Conservation (phyloP, 108 stramenopile genomes). For the Hondaea fermentalgiana region DNA sequence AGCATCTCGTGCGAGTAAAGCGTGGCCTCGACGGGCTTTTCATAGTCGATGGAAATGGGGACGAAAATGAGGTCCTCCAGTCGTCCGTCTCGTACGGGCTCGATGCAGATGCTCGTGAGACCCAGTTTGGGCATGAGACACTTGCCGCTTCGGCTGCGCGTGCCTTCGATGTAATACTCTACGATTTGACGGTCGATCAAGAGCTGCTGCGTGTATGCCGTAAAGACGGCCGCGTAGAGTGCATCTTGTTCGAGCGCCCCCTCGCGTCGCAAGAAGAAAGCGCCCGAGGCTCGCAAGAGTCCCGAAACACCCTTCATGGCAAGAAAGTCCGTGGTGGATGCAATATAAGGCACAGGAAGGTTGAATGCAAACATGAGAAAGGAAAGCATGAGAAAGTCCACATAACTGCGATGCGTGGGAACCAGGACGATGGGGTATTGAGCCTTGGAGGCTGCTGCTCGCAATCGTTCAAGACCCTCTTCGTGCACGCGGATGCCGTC, state of each 20-base stretch:
- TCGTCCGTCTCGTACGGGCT: not conserved
- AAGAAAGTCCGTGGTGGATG: not conserved
- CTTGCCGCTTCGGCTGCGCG: not conserved
- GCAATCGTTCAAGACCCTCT: not conserved
- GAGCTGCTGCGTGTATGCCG: not conserved
- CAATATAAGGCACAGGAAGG: not conserved
- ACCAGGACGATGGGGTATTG: not conserved
- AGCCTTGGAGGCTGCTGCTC: not conserved
- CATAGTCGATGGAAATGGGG: slow-evolving; percentile 10
- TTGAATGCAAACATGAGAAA: slow-evolving; percentile 5
- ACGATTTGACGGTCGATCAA: not conserved
- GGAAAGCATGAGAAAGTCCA: slow-evolving; percentile 2
- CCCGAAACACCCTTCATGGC: not conserved
- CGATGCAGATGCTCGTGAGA: not conserved
- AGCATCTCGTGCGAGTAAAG: slow-evolving; percentile 9
- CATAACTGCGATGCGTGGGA: slow-evolving; percentile 9
- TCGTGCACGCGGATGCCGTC: slow-evolving; percentile 8
- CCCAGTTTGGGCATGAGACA: not conserved
- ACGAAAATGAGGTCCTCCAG: not conserved
- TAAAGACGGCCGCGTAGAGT: not conserved
- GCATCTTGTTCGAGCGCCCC: not conserved
- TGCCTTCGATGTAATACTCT: not conserved
- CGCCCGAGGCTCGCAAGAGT: not conserved
- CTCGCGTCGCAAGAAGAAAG: not conserved
- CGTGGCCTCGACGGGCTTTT: slow-evolving; percentile 1